A percentile compares a stretch with the other conserved stretches of the same genome.
These are phyloP conservation scores for Sonneratia alba DNA, from an alignment of 345 rosid genomes.

Conservation along the genomic window DNA sequence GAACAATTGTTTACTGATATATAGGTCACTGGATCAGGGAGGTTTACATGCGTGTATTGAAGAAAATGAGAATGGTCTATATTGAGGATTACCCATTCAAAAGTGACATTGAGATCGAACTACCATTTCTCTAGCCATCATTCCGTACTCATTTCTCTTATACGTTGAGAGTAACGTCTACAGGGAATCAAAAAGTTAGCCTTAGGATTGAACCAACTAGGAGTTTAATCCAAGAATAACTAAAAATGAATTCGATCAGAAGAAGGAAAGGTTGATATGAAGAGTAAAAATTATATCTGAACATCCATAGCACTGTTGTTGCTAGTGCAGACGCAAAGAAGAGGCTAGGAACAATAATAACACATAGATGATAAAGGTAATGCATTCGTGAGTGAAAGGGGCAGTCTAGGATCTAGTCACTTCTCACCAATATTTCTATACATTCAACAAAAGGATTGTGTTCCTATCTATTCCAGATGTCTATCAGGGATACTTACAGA, in stretches of 20 bases:
- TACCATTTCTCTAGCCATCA: conserved; percentile 24
- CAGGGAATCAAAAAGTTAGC: conserved; percentile 1
- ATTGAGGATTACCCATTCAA: conserved; percentile 21
- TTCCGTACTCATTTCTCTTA: conserved; percentile 22
- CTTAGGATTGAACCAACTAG: background rate
- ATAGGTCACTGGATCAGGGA: background rate
- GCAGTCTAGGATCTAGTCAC: background rate
- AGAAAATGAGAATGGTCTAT: conserved; percentile 14
- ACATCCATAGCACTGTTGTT: too few species aligned
- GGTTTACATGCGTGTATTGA: background rate
- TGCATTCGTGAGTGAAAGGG: too few species aligned
- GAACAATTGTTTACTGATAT: background rate
- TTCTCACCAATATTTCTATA: background rate
- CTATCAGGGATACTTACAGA: conserved; percentile 32
- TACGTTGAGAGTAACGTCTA: conserved; percentile 31
- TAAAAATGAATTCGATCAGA: too few species aligned
- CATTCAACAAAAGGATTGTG: background rate
- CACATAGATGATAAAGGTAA: too few species aligned
- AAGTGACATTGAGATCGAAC: conserved; percentile 23
- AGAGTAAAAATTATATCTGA: too few species aligned
- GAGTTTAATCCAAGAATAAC: too few species aligned
- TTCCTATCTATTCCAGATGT: background rate
- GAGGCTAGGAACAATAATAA: too few species aligned
- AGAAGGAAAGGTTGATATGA: too few species aligned
- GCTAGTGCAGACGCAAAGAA: too few species aligned